Base-by-base conservation (phyloP, 805 yeast species). In the Cyberlindnera mississippiensis region DNA sequence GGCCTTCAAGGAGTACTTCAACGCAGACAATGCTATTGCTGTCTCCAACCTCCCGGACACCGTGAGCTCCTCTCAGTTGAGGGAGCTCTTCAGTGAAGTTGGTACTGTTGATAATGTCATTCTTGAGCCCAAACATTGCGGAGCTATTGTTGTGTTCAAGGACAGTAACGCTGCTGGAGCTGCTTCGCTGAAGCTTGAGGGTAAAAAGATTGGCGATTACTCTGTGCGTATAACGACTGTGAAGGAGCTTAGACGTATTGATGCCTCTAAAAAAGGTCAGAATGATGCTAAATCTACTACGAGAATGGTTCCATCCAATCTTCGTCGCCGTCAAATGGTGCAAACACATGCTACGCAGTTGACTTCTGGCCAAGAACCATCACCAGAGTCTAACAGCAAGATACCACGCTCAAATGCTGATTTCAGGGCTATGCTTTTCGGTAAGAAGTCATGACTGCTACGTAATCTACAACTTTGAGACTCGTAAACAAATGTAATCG, bases 111-210 rank as follows among this genome's bases (percentile, higher is more conserved):
- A 53, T 2, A 64, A 66, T 7, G 60, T 79, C 2, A 67, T 72
- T 19, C 50, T 78, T 14, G 71, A 68, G 28, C 71, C 81, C 0
- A 73, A 69, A 17, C 51, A 58, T 15, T 52, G 61, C 6, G 75
- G 74, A 4, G 83, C 83, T 0, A 49, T 80, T 24, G 66, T 81
- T 4, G 74, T 73, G 45, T 75, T 75, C 46, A 57, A 56, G 19
- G 60, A 56, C 6, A 59, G 66, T 0, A 51, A 60, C 7, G 69
- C 68, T 35, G 76, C 82, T 1, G 87, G 87, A 0, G 66, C 61
- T 34, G 79, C 78, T 0, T 61, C 67, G 0, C 53, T 81, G 59
- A 51, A 56, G 11, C 48, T 76, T 13, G 65, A 69, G 26, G 75
- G 76, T 0, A 48, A 47, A 18, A 48, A 44, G 10, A 63, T 74